A percentile compares a stretch with the other conserved stretches of the same genome.
These are phyloP conservation scores for Rhizopus sp. DNA, from an alignment of 371 early-diverging fungal species.

Conservation along the genomic window DNA sequence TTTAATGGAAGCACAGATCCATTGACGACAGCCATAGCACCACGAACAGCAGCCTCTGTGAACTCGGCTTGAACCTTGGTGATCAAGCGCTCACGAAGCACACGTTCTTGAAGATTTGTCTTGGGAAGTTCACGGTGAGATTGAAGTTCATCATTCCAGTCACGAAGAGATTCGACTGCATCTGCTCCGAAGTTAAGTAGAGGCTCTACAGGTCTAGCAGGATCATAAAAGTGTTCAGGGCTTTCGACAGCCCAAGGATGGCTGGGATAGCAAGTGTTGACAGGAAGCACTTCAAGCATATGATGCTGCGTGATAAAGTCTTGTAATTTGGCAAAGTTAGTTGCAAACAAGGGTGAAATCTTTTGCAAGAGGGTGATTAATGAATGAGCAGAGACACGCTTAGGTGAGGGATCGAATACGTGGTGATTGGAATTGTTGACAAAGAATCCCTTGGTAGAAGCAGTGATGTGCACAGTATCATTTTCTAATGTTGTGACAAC, in stretches of 20 bases:
- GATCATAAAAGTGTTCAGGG: slow-evolving; percentile 60
- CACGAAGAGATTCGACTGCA: slow-evolving; percentile 76
- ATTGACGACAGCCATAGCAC: slow-evolving; percentile 83
- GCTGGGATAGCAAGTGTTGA: slow-evolving; percentile 64
- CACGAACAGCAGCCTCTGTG: slow-evolving; percentile 85
- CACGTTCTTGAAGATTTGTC: slow-evolving; percentile 78
- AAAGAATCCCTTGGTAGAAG: slow-evolving; percentile 83
- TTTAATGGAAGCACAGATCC: slow-evolving; percentile 81
- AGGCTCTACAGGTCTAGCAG: slow-evolving; percentile 69
- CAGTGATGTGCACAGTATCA: slow-evolving; percentile 83
- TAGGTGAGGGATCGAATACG: slow-evolving; percentile 74
- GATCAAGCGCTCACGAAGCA: slow-evolving; percentile 81
- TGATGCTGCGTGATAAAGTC: slow-evolving; percentile 69
- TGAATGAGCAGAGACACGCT: slow-evolving; percentile 63
- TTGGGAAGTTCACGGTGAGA: slow-evolving; percentile 85
- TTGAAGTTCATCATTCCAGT: slow-evolving; percentile 97
- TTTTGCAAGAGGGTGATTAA: slow-evolving; percentile 69
- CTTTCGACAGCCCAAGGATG: slow-evolving; percentile 84
- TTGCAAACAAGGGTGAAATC: slow-evolving; percentile 72
- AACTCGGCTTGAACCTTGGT: slow-evolving; percentile 88
- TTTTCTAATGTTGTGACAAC: slow-evolving; percentile 81
- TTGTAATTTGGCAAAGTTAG: slow-evolving; percentile 69
- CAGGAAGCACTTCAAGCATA: slow-evolving; percentile 80
- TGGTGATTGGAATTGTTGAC: slow-evolving; percentile 77
- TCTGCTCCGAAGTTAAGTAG: slow-evolving; percentile 68